Evolutionary conservation across 306 rosid genomes (phyloP).

Genomic region (Inga laurina): DNA sequence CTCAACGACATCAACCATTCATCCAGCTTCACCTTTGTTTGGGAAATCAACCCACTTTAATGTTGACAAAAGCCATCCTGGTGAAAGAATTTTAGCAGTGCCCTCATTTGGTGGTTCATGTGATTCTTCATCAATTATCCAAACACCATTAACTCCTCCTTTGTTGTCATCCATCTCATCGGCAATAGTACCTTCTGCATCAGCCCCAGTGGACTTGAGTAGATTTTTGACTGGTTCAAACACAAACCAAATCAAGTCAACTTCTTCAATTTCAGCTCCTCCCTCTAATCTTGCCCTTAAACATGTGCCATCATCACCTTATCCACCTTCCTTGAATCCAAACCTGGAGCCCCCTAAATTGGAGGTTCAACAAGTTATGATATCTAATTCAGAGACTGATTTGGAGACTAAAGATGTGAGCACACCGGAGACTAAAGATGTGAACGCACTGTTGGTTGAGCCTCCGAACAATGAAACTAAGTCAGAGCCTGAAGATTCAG

Average conservation of each 20-base stretch:
- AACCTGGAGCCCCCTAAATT: conserved; percentile 40
- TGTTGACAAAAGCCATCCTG: conserved; percentile 42
- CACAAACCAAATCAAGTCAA: conserved; percentile 29
- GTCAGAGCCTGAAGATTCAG: conserved; percentile 41
- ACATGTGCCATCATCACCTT: conserved; percentile 31
- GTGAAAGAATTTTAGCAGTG: conserved; percentile 35
- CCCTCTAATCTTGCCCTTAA: conserved; percentile 42
- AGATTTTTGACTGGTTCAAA: conserved; percentile 38
- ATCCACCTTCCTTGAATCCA: conserved; percentile 29
- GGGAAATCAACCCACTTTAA: conserved; percentile 32
- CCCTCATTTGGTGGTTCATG: conserved; percentile 40
- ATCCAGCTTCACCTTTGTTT: conserved; percentile 24
- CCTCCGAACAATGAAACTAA: conserved; percentile 40
- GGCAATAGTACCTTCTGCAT: conserved; percentile 39
- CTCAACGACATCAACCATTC: conserved; percentile 37
- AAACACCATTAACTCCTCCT: conserved; percentile 36
- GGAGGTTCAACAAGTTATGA: conserved; percentile 38
- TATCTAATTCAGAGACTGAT: conserved; percentile 40
- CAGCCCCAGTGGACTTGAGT: conserved; percentile 39
- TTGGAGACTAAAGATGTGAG: conserved; percentile 30
- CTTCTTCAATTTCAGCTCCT: conserved; percentile 36
- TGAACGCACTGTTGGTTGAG: conserved; percentile 30
- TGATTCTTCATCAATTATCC: conserved; percentile 33
- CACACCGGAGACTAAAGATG: conserved; percentile 39
- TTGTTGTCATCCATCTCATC: conserved; percentile 35